Base-by-base conservation (phyloP, 192 early-diverging fungal species). In the Entomortierella beljakovae region DNA sequence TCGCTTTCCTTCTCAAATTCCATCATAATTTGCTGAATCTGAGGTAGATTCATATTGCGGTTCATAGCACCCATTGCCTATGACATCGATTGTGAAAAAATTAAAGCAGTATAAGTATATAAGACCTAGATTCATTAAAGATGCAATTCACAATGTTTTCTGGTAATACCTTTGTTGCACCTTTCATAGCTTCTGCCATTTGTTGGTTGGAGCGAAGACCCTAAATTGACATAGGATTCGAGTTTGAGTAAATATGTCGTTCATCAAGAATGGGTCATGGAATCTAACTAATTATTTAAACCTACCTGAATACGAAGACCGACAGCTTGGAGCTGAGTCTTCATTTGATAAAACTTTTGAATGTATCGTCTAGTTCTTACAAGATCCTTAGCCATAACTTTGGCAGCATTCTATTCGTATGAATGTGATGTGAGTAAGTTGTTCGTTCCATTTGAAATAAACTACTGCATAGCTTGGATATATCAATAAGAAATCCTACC, bases 41-140 rank as follows among this genome's bases (percentile, higher is more conserved):
- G 90, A 3, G 96, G 97, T 56, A 99, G 81, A 85, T 99, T 98
- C 87, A 98, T 93, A 51, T 90, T 84, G 65, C 88, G 87, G 81
- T 99, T 99, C 98, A 99, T 99, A 28, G 94, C 89, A 28, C 88
- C 86, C 96, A 99, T 97, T n/a, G 98, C 96, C 82, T 82, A 81
- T 28, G 42, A 20, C 13, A 49, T 18, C 8, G 15, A 64, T 3
- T 42, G 57, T 40, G 31, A 55, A 31, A 50, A 35, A 9, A 59
- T 18, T 31, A 13, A 8, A 13, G 25, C 20, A 52, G 20, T 31
- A n/a, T 67, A 29, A 51, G 6, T 46, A 20, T 31, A 18, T 51
- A 22, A 25, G 25, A 10, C 38, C 31, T 8, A 35, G 38, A n/a
- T 8, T 6, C 4, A 42, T 1, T 52, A 61, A 59, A 23, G 37